Conservation (phyloP, 352 stramenopile species). For the Phytopythium boreale region DNA sequence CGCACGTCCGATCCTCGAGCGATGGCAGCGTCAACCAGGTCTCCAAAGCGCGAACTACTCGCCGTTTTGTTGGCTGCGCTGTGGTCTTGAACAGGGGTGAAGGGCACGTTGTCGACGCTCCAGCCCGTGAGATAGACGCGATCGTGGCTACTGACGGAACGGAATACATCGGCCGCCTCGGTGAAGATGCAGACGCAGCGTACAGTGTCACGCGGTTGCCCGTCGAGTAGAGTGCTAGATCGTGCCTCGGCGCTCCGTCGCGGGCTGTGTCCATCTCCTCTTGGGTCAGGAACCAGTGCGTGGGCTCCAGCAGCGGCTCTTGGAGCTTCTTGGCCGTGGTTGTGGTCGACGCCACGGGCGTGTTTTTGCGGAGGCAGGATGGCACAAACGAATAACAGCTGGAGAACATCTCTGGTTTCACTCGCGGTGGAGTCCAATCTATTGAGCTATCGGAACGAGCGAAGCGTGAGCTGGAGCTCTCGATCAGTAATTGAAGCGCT, state of each 20-base stretch:
- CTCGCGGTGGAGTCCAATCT: neutral
- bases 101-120: slow-evolving; percentile 58
- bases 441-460: no score
- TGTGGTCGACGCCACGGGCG: neutral
- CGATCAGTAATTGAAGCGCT: no score
- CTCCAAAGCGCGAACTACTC: slow-evolving; percentile 24
- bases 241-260: slow-evolving; percentile 33
- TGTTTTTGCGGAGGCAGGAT: neutral
- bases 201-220: slow-evolving; percentile 30
- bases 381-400: neutral
- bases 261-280: slow-evolving; percentile 51
- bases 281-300: slow-evolving; percentile 58
- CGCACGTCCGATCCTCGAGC: slow-evolving; percentile 39
- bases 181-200: slow-evolving; percentile 33
- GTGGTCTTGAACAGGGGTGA: slow-evolving; percentile 37
- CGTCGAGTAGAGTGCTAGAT: slow-evolving; percentile 41
- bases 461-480: no score
- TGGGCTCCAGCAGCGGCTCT: neutral
- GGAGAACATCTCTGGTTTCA: neutral
- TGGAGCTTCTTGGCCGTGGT: neutral
- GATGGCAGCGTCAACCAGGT: slow-evolving; percentile 30
- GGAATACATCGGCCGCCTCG: slow-evolving; percentile 44
- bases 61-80: neutral
- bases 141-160: slow-evolving; percentile 20
- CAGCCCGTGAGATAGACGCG: slow-evolving; percentile 57